Evolutionary conservation across 73 alveolate species (phyloP), one percentile per base, ranked within the genome.

Genomic region (Paramecium octaurelia): DNA sequence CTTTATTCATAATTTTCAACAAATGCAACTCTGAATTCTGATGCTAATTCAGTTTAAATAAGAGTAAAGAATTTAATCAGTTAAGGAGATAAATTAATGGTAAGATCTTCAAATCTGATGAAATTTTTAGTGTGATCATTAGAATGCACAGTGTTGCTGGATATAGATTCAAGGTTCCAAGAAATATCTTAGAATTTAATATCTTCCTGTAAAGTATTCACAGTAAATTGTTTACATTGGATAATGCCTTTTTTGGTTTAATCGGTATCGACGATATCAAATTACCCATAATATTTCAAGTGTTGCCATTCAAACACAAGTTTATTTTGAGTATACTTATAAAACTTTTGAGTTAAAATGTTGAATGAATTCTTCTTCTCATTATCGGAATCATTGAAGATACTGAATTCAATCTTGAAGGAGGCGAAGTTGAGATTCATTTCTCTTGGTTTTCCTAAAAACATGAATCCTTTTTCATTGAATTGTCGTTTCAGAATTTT

Each of bases 1-100:
- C 57, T 80, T 46, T 80, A 48, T 80, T 80, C 91, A 80, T 80
- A 80, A 43, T 80, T 80, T 48, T 80, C 91, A 3, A 80, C 34
- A 43, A 80, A 80, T 23, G 48, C 20, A 42, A 31, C 91, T 42
- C 70, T 44, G 16, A 80, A 80, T 16, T 80, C 70, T 18, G 64
- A 44, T 24, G 64, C 91, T 10, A 80, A 23, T 80, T 80, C 76
- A 42, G 91, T 80, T 43, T 48, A 44, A 12, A 80, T 80, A 21
- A 80, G 57, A 11, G 75, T 42, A 40, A 44, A 42, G 23, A 42
- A 80, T 43, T 46, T 40, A 38, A 80, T 43, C n/a, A 48, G 16
- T 43, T 80, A 27, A 14, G 91, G 57, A 31, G 91, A 80, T 43
- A 80, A 18, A 48, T 42, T 44, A 10, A 80, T 80, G 4, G 14